These are phyloP conservation scores for Termitomyces sp. DNA, from an alignment of 768 basidiomycete species.

Conservation along the genomic window DNA sequence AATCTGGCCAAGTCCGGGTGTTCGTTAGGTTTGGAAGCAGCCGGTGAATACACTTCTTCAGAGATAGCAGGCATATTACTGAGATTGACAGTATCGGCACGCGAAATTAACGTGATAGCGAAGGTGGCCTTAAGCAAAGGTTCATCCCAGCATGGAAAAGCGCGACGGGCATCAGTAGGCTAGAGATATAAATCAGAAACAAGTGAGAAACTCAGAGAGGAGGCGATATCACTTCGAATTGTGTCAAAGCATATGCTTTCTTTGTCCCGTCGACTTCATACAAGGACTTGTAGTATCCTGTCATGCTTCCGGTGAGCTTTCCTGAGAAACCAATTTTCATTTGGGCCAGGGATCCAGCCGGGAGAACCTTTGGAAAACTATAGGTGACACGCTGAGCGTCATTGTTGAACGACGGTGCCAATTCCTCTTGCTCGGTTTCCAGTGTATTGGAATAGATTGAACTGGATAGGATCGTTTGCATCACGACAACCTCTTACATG, in stretches of 20 bases:
- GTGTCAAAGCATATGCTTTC: constrained; percentile 75
- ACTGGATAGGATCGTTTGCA: constrained; percentile 13
- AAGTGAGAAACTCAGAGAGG: neutral
- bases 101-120: constrained; percentile 73
- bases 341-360: constrained; percentile 63
- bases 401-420: constrained; percentile 48
- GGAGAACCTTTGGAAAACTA: constrained; percentile 50
- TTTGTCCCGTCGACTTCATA: constrained; percentile 60
- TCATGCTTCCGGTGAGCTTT: constrained; percentile 65
- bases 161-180: constrained; percentile 80
- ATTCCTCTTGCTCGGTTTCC: constrained; percentile 39
- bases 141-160: constrained; percentile 93
- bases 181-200: constrained; percentile 22
- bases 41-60: constrained; percentile 41
- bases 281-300: constrained; percentile 75
- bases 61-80: constrained; percentile 82
- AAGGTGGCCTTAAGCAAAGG: constrained; percentile 86
- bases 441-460: constrained; percentile 52
- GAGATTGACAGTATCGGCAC: constrained; percentile 66
- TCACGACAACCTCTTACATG: neutral
- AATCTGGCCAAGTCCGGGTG: constrained; percentile 32
- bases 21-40: constrained; percentile 20
- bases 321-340: constrained; percentile 68
- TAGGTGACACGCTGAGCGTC: constrained; percentile 62
- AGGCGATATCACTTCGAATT: constrained; percentile 62